Evolutionary conservation across 768 basidiomycete species (phyloP).

Genomic region (Gelatoporia subvermispora): DNA sequence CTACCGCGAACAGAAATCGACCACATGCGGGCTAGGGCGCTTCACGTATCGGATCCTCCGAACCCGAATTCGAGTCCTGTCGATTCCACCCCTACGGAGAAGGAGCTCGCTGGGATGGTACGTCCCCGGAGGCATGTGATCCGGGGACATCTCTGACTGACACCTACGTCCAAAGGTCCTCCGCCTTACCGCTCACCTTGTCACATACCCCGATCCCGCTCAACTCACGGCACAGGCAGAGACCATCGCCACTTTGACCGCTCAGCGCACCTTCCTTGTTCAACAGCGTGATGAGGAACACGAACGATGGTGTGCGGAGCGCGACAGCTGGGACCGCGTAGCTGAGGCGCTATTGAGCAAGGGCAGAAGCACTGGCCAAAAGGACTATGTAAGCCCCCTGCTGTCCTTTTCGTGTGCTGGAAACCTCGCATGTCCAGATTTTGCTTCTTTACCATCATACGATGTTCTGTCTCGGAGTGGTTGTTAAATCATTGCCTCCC

Average conservation of each 20-base stretch:
- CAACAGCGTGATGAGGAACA: constrained; percentile 52
- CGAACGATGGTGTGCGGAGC: constrained; percentile 58
- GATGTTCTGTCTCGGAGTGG: neutral
- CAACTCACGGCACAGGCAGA: constrained; percentile 57
- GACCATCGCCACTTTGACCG: constrained; percentile 48
- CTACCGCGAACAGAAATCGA: constrained; percentile 45
- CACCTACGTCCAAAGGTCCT: constrained; percentile 6
- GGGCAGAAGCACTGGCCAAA: constrained; percentile 32
- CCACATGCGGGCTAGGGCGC: constrained; percentile 42
- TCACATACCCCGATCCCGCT: constrained; percentile 22
- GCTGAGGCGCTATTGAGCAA: constrained; percentile 60
- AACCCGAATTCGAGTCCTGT: constrained; percentile 14
- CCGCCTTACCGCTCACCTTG: constrained; percentile 10
- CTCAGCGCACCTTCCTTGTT: constrained; percentile 56
- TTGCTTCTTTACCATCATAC: neutral
- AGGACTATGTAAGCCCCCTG: constrained; percentile 7
- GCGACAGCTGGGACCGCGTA: constrained; percentile 58
- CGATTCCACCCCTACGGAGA: constrained; percentile 35
- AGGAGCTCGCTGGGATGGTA: constrained; percentile 31
- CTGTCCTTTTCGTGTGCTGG: neutral
- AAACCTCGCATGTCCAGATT: neutral
- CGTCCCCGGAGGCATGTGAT: neutral
- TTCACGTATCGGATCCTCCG: constrained; percentile 35
- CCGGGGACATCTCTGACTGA: neutral
- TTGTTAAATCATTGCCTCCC: neutral